phyloP scores from a whole-genome alignment of 768 basidiomycete genomes.

The Rhizopogon vesiculosus region DNA sequence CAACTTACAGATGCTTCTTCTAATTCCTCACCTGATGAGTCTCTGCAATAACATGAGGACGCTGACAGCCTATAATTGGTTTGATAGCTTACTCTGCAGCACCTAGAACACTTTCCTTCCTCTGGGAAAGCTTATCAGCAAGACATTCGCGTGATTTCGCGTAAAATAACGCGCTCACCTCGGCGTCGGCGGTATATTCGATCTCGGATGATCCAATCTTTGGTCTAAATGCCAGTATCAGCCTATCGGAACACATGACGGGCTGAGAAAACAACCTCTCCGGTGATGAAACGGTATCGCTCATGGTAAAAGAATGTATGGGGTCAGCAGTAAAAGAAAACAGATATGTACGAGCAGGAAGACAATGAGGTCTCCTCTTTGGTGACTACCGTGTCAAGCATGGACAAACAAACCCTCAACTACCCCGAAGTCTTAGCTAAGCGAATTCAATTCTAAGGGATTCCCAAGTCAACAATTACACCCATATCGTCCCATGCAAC shows the following conservation, averaged over 20 bases:
- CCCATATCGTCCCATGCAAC: background rate
- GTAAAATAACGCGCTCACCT: constrained; percentile 9
- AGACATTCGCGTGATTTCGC: constrained; percentile 4
- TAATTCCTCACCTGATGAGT: constrained; percentile 6
- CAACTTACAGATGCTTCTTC: background rate
- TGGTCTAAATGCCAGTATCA: constrained; percentile 12
- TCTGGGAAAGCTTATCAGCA: constrained; percentile 1
- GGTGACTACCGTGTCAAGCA: constrained; percentile 15
- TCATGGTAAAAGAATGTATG: constrained; percentile 28
- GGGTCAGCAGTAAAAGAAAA: constrained; percentile 10
- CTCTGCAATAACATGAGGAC: background rate
- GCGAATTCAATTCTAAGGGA: too few species aligned
- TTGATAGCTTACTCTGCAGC: constrained; percentile 4
- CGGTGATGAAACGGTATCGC: constrained; percentile 11
- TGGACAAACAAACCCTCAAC: constrained; percentile 10
- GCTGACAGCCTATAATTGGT: background rate
- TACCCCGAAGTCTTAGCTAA: too few species aligned
- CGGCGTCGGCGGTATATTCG: constrained; percentile 6
- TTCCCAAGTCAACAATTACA: background rate
- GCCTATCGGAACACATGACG: background rate
- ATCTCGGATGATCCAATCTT: constrained; percentile 4
- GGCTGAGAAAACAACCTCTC: constrained; percentile 12
- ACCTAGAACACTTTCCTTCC: constrained; percentile 1
- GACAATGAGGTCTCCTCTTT: constrained; percentile 9
- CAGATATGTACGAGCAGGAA: constrained; percentile 8